These are phyloP conservation scores for Obba rivulosa DNA, from an alignment of 768 basidiomycete species.

Conservation along the genomic window DNA sequence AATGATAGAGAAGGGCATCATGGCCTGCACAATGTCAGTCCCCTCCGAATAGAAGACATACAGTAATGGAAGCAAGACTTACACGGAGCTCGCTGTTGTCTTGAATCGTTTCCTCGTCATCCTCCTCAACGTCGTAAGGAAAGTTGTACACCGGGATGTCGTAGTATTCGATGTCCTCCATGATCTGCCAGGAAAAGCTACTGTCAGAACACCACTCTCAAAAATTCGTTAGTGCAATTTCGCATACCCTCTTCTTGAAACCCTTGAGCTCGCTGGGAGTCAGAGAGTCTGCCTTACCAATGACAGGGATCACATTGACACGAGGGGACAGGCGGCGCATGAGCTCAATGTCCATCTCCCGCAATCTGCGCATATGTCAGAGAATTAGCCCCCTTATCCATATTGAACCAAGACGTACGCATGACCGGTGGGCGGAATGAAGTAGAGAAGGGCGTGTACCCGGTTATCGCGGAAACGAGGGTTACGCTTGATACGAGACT, in stretches of 20 bases:
- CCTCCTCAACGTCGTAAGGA: slow-evolving; percentile 98
- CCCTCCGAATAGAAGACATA: too few species aligned
- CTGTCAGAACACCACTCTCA: background rate
- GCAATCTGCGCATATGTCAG: slow-evolving; percentile 45
- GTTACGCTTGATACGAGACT: slow-evolving; percentile 99
- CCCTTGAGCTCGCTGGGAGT: slow-evolving; percentile 89
- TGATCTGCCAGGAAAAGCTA: slow-evolving; percentile 55
- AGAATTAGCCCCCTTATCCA: background rate
- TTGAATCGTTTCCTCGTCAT: slow-evolving; percentile 96
- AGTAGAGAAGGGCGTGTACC: slow-evolving; percentile 94
- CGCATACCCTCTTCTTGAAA: slow-evolving; percentile 87
- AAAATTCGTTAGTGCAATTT: background rate
- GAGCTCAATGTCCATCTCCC: slow-evolving; percentile 98
- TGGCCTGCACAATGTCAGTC: slow-evolving; percentile 41
- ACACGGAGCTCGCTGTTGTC: slow-evolving; percentile 96
- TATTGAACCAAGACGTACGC: slow-evolving; percentile 51
- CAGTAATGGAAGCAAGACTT: slow-evolving; percentile 20
- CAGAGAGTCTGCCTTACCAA: slow-evolving; percentile 93
- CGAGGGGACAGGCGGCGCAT: slow-evolving; percentile 97
- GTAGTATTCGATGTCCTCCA: slow-evolving; percentile 99
- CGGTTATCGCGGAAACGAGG: slow-evolving; percentile 98
- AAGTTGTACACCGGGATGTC: slow-evolving; percentile 99
- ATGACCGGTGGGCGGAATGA: slow-evolving; percentile 98
- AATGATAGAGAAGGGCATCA: slow-evolving; percentile 95
- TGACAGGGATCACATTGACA: slow-evolving; percentile 97